Base-by-base conservation (phyloP, 805 yeast genomes). In the Kazachstania psychrophila region DNA sequence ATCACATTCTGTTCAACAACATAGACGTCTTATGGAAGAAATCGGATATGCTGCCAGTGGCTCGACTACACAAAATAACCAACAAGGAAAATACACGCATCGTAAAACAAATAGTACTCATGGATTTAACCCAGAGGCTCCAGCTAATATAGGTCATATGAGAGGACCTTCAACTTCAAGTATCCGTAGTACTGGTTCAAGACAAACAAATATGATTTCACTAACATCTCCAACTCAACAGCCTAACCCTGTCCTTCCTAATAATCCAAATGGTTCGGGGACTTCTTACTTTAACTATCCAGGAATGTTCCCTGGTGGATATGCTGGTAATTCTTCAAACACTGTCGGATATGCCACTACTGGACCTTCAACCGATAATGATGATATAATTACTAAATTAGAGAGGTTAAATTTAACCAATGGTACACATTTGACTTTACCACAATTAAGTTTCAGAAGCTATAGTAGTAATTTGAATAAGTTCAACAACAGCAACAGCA, bases 11-110 rank as follows among this genome's bases (percentile, higher is more conserved):
- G 47, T 56, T n/a, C 94, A 83, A 54, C 83, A 81, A 24, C 84
- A 85, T 60, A 83, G 84, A 53, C 76, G 94, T 45, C 66, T 92
- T 39, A 73, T 88, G 71, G 97, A 89, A 48, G 97, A 89, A 58
- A 89, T 87, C 43, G 96, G 96, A 3, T 64, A 88, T 35, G 23
- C 36, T 9, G 36, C 52, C n/a, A 18, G 37, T 9, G 40, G 24
- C 28, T 25, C 43, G 11, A 37, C 26, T 19, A 15, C 34, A 10
- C 44, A 37, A 14, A 26, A 23, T 18, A 38, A 38, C 14, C 46
- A 43, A 19, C 13, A 2, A n/a, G 20, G 20, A n/a, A 30, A 20
- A 14, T 13, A 31, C 5, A 48, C 46, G 14, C 57, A 52, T 33
- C 46, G 54, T 5, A 45, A 45, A 15, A 40, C 45, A 7, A 51